These are phyloP conservation scores for Arthroderma uncinatum DNA, from an alignment of 2,329 filamentous ascomycete species.

Conservation along the genomic window DNA sequence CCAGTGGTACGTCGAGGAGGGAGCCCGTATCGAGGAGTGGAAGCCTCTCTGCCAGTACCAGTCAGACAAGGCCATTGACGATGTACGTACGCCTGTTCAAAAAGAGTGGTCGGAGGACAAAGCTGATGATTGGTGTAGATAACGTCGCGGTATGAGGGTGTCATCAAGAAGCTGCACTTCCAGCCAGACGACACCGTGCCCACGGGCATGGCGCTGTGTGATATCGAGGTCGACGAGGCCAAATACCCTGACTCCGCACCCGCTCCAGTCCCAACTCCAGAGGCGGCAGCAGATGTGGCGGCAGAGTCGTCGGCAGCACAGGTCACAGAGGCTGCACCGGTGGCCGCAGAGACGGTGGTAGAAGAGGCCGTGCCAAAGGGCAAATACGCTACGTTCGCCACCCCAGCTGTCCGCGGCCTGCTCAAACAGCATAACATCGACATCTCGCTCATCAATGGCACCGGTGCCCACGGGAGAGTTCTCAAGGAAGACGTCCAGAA, in stretches of 20 bases:
- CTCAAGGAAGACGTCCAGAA: constrained; percentile 82
- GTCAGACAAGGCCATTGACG: constrained; percentile 77
- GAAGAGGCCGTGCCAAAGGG: constrained; percentile 29
- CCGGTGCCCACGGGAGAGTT: constrained; percentile 82
- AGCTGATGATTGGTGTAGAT: constrained; percentile 55
- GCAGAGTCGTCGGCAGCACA: constrained; percentile 15
- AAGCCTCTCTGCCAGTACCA: constrained; percentile 96
- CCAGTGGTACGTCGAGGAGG: constrained; percentile 97
- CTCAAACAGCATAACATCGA: constrained; percentile 68
- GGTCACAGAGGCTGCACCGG: constrained; percentile 14
- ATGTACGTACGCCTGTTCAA: constrained; percentile 30
- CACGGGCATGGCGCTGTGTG: constrained; percentile 80
- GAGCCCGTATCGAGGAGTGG: constrained; percentile 92
- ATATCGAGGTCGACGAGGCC: constrained; percentile 82
- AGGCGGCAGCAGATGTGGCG: constrained; percentile 17
- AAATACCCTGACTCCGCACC: constrained; percentile 50
- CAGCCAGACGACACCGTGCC: constrained; percentile 93
- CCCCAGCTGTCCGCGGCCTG: constrained; percentile 81
- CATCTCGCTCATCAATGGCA: constrained; percentile 68
- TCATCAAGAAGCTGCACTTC: constrained; percentile 93
- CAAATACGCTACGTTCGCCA: constrained; percentile 66
- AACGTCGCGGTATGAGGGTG: constrained; percentile 85
- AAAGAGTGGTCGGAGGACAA: background rate
- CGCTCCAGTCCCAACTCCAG: constrained; percentile 18
- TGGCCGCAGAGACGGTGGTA: constrained; percentile 8